Percentiles rank a stretch among this genome's conserved stretches.
phyloP scores from a whole-genome alignment of 163 green algal genomes.

The Scenedesmus sp. region DNA sequence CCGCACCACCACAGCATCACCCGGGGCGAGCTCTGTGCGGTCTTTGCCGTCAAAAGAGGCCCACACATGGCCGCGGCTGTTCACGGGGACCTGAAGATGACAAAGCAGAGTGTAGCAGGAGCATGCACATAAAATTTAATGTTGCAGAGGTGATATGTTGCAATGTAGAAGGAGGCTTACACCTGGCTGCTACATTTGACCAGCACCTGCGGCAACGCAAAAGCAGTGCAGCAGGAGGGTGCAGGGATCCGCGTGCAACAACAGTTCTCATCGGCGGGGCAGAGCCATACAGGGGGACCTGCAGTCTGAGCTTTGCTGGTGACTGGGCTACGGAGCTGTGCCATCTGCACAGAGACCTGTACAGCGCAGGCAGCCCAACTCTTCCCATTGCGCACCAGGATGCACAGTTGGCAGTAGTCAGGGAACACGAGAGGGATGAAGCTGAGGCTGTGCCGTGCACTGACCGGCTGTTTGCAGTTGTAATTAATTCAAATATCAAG shows the following conservation, averaged over 20 bases:
- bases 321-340: no score
- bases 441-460: conserved; percentile 96
- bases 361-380: not conserved
- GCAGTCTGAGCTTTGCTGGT: no score
- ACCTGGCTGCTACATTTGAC: no score
- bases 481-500: conserved; percentile 50
- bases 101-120: not conserved
- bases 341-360: no score
- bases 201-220: no score
- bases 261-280: no score
- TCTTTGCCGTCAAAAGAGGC: conserved; percentile 96
- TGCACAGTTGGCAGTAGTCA: conserved; percentile 89
- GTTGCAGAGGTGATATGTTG: no score
- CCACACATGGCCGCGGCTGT: conserved; percentile 84
- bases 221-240: no score
- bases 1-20: conserved; percentile 79
- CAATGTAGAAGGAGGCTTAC: no score
- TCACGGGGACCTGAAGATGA: conserved; percentile 76
- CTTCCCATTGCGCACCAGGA: conserved; percentile 64
- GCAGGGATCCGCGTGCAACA: no score
- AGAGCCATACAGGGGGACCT: no score
- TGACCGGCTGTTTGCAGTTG: conserved; percentile 67
- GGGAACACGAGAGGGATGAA: conserved; percentile 94
- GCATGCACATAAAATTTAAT: not conserved
- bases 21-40: conserved; percentile 71